Base-by-base conservation (phyloP, 495 filamentous ascomycete genomes). In the Xylaria flabelliformis region DNA sequence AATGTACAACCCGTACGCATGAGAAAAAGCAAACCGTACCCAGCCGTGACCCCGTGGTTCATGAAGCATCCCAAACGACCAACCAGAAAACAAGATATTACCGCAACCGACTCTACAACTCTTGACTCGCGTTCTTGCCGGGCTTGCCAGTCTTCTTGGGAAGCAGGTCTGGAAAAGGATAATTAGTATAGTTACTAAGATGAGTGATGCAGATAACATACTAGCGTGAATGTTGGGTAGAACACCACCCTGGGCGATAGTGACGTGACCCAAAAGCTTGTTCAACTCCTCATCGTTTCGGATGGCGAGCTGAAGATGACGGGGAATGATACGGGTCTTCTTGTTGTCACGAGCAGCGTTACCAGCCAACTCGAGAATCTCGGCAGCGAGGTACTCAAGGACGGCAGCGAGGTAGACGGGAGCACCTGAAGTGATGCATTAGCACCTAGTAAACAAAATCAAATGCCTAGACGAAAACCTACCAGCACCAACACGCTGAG, bases 241-340 rank as follows among this genome's bases (percentile, higher is more conserved):
- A 74, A 99, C 96, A 97, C 96, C 96, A 87, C 96, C 96, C 86
- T 98, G 96, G 80, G 96, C 96, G 79, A 99, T 99, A 81, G 96
- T 99, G 86, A 98, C 96, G 82, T 98, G 96, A 70, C 96, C 96
- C 67, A 99, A 88, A 62, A 99, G 94, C 90, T 99, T 99, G 92
- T 99, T 98, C 94, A 99, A 84, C 84, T 99, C 96, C 90, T 99
- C 95, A 84, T 99, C 96, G 85, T 98, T 98, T 76, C 96, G 92
- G 88, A 99, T 99, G 84, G 96, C 96, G 79, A 99, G 95, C 88
- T 99, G 96, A 62, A 99, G 92, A 85, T 99, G 96, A 83, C 96
- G 95, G 74, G 96, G 96, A 76, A 98, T 99, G 88, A 99, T 99
- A 92, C 96, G 94, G 73, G 95, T 99, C 91, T 98, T 98, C 94